These are phyloP conservation scores for Pyrenopolyporus hunteri DNA, from an alignment of 495 filamentous ascomycete species.

Conservation along the genomic window DNA sequence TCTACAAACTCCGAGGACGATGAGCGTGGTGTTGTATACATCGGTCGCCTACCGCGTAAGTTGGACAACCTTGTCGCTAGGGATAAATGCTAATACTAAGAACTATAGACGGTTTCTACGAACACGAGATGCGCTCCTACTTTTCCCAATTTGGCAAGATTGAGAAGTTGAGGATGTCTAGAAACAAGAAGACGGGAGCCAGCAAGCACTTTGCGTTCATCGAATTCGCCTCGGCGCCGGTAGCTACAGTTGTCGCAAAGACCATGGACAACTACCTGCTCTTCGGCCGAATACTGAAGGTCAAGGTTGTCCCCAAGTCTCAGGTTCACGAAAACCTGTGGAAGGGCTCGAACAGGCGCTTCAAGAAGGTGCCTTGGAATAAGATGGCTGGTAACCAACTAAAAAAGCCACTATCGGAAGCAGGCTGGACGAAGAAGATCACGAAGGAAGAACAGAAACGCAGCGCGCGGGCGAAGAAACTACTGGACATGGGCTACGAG, in stretches of 20 bases:
- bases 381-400: conserved; percentile 77
- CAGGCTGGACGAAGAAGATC: conserved; percentile 76
- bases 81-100: conserved; percentile 36
- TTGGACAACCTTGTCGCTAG: background rate
- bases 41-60: conserved; percentile 79
- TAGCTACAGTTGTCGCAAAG: conserved; percentile 85
- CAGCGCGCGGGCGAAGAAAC: conserved; percentile 67
- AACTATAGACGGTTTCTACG: conserved; percentile 80
- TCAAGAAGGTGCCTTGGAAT: conserved; percentile 86
- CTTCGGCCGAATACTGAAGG: conserved; percentile 89
- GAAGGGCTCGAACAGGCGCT: conserved; percentile 85
- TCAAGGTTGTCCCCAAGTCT: conserved; percentile 74
- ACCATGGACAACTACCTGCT: conserved; percentile 99
- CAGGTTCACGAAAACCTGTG: conserved; percentile 82
- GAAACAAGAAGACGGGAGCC: conserved; percentile 85
- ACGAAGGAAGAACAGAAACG: conserved; percentile 72
- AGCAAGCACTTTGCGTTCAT: conserved; percentile 94
- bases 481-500: conserved; percentile 85
- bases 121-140: conserved; percentile 91
- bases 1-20: conserved; percentile 53
- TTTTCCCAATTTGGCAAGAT: conserved; percentile 95
- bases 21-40: conserved; percentile 80
- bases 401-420: conserved; percentile 69
- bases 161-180: conserved; percentile 77
- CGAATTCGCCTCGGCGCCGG: conserved; percentile 78